A percentile compares a stretch with the other conserved stretches of the same genome.
Evolutionary conservation across 2,329 filamentous ascomycete genomes (phyloP).

Genomic region (Botryotinia convoluta): DNA sequence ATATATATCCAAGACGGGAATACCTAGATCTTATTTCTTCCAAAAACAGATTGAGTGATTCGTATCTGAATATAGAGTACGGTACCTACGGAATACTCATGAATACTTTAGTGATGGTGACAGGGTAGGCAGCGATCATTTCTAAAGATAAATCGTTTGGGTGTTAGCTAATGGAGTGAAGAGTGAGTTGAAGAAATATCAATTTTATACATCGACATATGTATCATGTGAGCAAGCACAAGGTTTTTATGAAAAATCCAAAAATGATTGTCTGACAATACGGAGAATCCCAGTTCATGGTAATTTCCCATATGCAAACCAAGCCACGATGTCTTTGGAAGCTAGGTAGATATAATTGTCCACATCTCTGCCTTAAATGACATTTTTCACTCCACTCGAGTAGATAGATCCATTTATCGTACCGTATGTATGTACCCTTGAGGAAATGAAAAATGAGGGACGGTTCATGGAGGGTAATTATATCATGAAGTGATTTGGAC

Average conservation of each 20-base stretch:
- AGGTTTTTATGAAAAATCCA: not conserved
- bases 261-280: not conserved
- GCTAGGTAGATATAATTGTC: not conserved
- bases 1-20: not conserved
- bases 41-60: not conserved
- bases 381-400: not conserved
- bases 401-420: too few relatives aligned
- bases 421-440: too few relatives aligned
- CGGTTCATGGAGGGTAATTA: too few relatives aligned
- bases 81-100: too few relatives aligned
- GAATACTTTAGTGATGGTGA: not conserved
- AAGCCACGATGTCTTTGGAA: not conserved
- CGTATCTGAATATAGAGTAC: too few relatives aligned
- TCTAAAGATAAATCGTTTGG: not conserved
- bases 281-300: not conserved
- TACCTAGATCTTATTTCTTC: not conserved
- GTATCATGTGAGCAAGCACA: not conserved
- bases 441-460: too few relatives aligned
- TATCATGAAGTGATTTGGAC: too few relatives aligned
- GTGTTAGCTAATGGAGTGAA: not conserved
- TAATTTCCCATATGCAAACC: not conserved
- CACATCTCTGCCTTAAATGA: not conserved
- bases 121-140: not conserved
- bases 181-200: not conserved
- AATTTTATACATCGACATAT: too few relatives aligned